Conservation (phyloP, 1,284 basidiomycete species). For the Coniophora puteana region DNA sequence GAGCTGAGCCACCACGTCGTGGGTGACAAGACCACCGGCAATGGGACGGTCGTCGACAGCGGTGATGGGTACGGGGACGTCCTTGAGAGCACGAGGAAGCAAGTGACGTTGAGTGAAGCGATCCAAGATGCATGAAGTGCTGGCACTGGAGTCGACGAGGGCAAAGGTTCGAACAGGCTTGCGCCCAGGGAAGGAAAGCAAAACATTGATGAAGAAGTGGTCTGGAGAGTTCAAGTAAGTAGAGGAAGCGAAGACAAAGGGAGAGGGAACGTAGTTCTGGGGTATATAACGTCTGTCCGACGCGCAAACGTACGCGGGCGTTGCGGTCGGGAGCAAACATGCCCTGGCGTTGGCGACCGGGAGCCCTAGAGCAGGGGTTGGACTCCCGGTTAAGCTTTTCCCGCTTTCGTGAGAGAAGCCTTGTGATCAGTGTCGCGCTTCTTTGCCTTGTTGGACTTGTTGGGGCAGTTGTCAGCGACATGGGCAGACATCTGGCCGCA, state of each 20-base stretch:
- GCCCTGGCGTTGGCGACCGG: slow-evolving; percentile 25
- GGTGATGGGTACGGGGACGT: slow-evolving; percentile 27
- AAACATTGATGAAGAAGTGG: slow-evolving; percentile 33
- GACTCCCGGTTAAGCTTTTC: slow-evolving; percentile 31
- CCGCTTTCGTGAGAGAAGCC: slow-evolving; percentile 14
- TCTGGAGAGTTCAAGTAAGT: slow-evolving; percentile 13
- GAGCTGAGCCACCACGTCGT: slow-evolving; percentile 27
- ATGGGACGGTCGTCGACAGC: slow-evolving; percentile 34
- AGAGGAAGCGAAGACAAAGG: slow-evolving; percentile 13
- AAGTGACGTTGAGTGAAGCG: slow-evolving; percentile 27
- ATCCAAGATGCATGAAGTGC: slow-evolving; percentile 31
- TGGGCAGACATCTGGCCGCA: slow-evolving; percentile 25
- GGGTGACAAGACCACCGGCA: slow-evolving; percentile 31
- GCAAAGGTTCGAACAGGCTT: slow-evolving; percentile 25
- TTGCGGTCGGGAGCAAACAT: slow-evolving; percentile 5
- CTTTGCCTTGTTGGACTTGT: slow-evolving; percentile 16
- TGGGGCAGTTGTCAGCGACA: slow-evolving; percentile 24
- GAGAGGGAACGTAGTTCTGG: slow-evolving; percentile 9
- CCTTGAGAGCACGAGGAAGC: slow-evolving; percentile 21
- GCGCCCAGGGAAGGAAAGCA: slow-evolving; percentile 26
- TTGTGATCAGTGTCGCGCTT: slow-evolving; percentile 5
- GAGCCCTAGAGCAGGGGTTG: slow-evolving; percentile 17
- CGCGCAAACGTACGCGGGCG: slow-evolving; percentile 15
- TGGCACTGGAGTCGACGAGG: slow-evolving; percentile 33
- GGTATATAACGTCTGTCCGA: slow-evolving; percentile 13